Conservation (phyloP, 2,329 filamentous ascomycete species). For the Paecilomyces sp. region DNA sequence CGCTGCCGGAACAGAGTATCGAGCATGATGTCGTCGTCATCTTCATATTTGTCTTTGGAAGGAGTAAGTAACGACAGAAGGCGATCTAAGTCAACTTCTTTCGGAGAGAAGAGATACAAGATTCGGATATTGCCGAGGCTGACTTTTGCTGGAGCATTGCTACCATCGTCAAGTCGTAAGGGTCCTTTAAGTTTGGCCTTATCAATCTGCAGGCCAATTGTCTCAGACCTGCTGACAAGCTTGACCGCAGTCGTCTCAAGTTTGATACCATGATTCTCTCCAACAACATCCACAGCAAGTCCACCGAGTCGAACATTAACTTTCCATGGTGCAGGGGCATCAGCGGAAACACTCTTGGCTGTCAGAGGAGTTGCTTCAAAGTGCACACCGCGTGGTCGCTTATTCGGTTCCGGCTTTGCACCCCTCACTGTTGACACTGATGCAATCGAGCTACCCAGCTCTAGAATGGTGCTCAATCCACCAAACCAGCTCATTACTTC, state of each 20-base stretch:
- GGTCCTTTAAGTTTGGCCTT: constrained; percentile 71
- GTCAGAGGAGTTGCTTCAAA: constrained; percentile 45
- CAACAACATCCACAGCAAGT: constrained; percentile 66
- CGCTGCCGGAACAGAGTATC: constrained; percentile 84
- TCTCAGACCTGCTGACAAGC: constrained; percentile 65
- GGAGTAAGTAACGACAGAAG: constrained; percentile 83
- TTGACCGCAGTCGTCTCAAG: constrained; percentile 78
- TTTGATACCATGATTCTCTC: constrained; percentile 66
- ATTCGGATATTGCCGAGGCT: constrained; percentile 61
- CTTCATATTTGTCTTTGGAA: constrained; percentile 81
- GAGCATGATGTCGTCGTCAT: constrained; percentile 88
- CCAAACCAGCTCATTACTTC: constrained; percentile 85
- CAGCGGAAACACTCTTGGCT: constrained; percentile 11
- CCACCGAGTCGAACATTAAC: constrained; percentile 71
- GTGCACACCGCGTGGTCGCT: constrained; percentile 45
- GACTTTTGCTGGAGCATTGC: constrained; percentile 51
- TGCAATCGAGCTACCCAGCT: constrained; percentile 76
- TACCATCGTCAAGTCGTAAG: constrained; percentile 43
- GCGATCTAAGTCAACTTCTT: constrained; percentile 71
- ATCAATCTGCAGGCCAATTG: constrained; percentile 65
- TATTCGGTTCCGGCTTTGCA: constrained; percentile 21
- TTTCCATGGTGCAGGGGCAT: constrained; percentile 44
- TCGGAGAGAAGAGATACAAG: constrained; percentile 66
- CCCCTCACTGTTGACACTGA: constrained; percentile 55
- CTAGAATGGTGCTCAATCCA: constrained; percentile 83